Base-by-base conservation (phyloP, 129 eudicot species). In the Solidago caesia region DNA sequence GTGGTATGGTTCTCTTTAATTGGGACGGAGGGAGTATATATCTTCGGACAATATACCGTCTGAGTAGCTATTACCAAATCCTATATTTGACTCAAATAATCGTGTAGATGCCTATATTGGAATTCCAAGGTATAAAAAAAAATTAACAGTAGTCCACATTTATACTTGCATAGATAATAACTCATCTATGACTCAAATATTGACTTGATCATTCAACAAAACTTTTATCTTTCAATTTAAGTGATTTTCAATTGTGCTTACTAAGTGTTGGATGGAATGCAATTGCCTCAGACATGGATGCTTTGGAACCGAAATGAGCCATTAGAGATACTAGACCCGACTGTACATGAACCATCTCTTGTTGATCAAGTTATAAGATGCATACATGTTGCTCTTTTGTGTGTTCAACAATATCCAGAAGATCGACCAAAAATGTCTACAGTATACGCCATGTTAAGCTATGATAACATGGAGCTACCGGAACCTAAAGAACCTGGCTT, bases 351-450 rank as follows among this genome's bases (percentile, higher is more conserved):
- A 45, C 33, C 80, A 61, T 51, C 70, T 42, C 14, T 13, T 48
- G 77, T 47, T 16, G 66, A 73, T 41, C 84, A 84, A 60, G 71
- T 80, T n/a, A 52, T 64, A 9, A 69, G 77, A 74, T 84, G 88
- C 63, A 73, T 87, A 26, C 86, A 84, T 39, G 78, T 87, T 53
- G 84, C 84, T n/a, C 86, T 87, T 8, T 76, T 84, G 44, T 87
- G 92, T 51, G 92, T 84, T 45, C 92, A 87, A 56, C 75, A 82
- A 26, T 67, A 59, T 21, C 78, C 92, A 0, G 86, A 76, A 68
- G 81, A 81, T 6, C 48, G 92, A 29, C 92, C 89, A n/a, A 69
- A 77, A n/a, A 84, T 87, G 86, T 76, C 85, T 2, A 44, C 73
- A 0, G 89, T 79, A 8, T 48, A 82, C 8, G 43, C 72, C 16